Evolutionary conservation across 176 grass and related monocot genomes (phyloP).

Genomic region (Triticum urartu): DNA sequence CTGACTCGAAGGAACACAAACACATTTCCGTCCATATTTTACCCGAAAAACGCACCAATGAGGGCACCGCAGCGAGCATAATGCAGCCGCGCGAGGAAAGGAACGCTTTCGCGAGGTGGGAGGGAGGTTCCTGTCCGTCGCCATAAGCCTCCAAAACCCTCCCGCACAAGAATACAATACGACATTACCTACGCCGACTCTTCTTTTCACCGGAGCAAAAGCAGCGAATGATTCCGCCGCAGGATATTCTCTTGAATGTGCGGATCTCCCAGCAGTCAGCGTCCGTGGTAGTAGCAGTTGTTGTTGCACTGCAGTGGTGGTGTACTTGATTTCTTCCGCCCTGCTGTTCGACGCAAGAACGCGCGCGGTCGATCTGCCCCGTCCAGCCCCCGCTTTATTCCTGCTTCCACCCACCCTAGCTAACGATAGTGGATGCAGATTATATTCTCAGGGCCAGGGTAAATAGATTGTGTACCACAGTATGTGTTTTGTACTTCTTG

Average conservation of each 20-base stretch:
- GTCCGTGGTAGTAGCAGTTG: not conserved
- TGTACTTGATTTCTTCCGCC: slow-evolving; percentile 22
- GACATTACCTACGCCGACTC: slow-evolving; percentile 1
- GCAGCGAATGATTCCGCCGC: slow-evolving; percentile 23
- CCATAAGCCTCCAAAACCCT: slow-evolving; percentile 20
- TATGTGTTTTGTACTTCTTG: not conserved
- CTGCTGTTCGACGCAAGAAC: slow-evolving; percentile 13
- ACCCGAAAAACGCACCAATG: not conserved
- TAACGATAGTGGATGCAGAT: not conserved
- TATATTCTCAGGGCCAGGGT: not conserved
- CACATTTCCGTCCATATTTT: not conserved
- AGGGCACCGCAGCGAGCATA: not conserved
- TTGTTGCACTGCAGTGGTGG: not conserved
- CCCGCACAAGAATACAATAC: not conserved
- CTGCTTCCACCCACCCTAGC: not conserved
- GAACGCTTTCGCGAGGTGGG: not conserved
- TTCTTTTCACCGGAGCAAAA: slow-evolving; percentile 15
- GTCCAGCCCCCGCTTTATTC: slow-evolving; percentile 8
- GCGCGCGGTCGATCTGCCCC: slow-evolving; percentile 42
- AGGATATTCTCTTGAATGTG: slow-evolving; percentile 40
- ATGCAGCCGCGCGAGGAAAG: not conserved
- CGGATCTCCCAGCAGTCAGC: slow-evolving; percentile 29
- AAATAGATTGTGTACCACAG: not conserved
- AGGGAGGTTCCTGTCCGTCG: not conserved
- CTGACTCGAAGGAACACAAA: not conserved